phyloP scores from a whole-genome alignment of 257 asterid species.

The Solanum arcanum region DNA sequence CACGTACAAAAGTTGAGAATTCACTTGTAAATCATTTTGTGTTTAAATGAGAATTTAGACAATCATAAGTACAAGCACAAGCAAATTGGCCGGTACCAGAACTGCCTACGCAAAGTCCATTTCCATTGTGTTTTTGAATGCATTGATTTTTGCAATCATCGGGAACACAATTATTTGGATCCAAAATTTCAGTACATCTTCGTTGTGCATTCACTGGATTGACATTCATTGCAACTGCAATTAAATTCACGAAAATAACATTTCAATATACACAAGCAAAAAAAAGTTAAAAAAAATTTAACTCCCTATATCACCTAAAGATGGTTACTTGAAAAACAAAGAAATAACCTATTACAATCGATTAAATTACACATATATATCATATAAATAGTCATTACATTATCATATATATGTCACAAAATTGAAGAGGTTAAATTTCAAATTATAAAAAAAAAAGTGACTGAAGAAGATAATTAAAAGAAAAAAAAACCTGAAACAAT shows the following conservation, averaged over 20 bases:
- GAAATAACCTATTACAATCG: neutral
- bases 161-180: neutral
- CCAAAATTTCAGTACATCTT: neutral
- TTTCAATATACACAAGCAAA: neutral
- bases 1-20: too few species aligned
- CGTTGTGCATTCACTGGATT: neutral
- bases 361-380: neutral
- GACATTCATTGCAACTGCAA: constrained; percentile 2
- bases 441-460: neutral
- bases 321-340: neutral
- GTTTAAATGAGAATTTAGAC: neutral
- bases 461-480: neutral
- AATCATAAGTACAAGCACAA: neutral
- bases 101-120: neutral
- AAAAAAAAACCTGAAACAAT: neutral
- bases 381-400: neutral
- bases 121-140: neutral
- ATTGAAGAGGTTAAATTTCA: neutral
- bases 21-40: neutral
- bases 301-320: neutral
- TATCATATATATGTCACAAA: neutral
- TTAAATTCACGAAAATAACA: neutral
- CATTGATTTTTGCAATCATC: neutral
- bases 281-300: neutral
- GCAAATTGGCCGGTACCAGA: neutral